These are phyloP conservation scores for Citrus australasica DNA, from an alignment of 345 rosid genomes.

Conservation along the genomic window DNA sequence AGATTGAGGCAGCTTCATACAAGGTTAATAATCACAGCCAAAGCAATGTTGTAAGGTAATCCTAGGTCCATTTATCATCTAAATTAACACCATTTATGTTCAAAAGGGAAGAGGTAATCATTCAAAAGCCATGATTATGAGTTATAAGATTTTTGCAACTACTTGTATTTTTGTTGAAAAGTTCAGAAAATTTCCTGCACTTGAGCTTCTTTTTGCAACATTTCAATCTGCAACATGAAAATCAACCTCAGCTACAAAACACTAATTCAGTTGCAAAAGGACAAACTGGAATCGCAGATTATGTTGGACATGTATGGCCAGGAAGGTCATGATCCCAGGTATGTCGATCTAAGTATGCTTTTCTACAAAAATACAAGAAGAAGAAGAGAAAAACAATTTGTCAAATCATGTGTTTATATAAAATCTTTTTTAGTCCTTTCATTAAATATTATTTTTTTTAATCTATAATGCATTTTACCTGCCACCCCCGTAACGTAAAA, in stretches of 20 bases:
- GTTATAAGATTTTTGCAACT: no score
- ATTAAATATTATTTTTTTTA: neutral
- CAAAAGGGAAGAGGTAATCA: no score
- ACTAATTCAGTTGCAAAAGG: slow-evolving; percentile 49
- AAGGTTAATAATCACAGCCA: no score
- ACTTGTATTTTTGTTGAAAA: no score
- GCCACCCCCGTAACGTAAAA: neutral
- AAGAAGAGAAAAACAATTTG: neutral
- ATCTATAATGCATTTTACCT: neutral
- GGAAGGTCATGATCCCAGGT: slow-evolving; percentile 77
- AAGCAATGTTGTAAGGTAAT: no score
- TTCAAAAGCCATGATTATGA: no score
- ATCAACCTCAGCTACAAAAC: slow-evolving; percentile 7
- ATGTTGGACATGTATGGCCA: slow-evolving; percentile 69
- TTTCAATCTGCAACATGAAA: slow-evolving; percentile 63
- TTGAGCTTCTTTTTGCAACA: slow-evolving; percentile 51
- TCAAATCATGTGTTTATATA: neutral
- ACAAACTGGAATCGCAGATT: slow-evolving; percentile 62
- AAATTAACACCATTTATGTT: no score
- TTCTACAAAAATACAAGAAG: neutral
- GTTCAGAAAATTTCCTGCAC: no score
- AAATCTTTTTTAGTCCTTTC: no score
- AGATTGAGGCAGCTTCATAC: no score
- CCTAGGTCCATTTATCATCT: no score
- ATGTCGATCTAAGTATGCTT: slow-evolving; percentile 18